phyloP scores from a whole-genome alignment of 768 basidiomycete species.

The Porpolomopsis calyptriformis region DNA sequence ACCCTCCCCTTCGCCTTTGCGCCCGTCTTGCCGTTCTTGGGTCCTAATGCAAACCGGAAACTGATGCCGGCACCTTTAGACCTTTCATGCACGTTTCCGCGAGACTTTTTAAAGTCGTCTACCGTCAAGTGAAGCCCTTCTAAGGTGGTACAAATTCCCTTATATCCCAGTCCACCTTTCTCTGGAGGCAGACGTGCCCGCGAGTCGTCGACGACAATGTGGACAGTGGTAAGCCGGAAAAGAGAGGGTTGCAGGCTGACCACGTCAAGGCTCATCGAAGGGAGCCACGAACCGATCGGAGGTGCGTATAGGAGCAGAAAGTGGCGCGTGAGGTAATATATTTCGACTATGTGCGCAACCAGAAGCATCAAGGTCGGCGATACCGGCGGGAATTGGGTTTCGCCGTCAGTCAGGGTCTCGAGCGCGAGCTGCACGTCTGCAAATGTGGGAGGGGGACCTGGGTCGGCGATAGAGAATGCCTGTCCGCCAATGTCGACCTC shows the following conservation, averaged over 20 bases:
- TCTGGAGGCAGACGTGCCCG: constrained; percentile 43
- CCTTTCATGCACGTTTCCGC: constrained; percentile 27
- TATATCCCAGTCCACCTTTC: constrained; percentile 56
- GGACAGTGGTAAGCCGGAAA: constrained; percentile 41
- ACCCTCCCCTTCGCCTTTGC: constrained; percentile 18
- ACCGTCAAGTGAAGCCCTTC: constrained; percentile 49
- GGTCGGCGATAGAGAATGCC: constrained; percentile 55
- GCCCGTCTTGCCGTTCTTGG: constrained; percentile 16
- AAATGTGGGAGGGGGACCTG: constrained; percentile 50
- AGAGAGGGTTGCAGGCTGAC: constrained; percentile 50
- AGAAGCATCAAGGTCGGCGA: constrained; percentile 56
- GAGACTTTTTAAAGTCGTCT: constrained; percentile 34
- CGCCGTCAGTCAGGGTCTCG: constrained; percentile 44
- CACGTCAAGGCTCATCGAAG: constrained; percentile 37
- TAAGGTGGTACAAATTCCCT: constrained; percentile 45
- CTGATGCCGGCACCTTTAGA: constrained; percentile 36
- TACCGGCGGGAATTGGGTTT: constrained; percentile 42
- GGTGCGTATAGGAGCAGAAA: constrained; percentile 25
- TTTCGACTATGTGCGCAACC: constrained; percentile 51
- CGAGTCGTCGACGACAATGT: constrained; percentile 58
- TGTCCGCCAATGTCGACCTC: constrained; percentile 66
- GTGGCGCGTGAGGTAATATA: constrained; percentile 38
- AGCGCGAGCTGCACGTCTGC: constrained; percentile 53
- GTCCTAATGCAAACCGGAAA: constrained; percentile 28
- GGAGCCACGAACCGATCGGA: constrained; percentile 29